Evolutionary conservation across 1,284 basidiomycete species (phyloP).

Genomic region (Ceratobasidium sp.): DNA sequence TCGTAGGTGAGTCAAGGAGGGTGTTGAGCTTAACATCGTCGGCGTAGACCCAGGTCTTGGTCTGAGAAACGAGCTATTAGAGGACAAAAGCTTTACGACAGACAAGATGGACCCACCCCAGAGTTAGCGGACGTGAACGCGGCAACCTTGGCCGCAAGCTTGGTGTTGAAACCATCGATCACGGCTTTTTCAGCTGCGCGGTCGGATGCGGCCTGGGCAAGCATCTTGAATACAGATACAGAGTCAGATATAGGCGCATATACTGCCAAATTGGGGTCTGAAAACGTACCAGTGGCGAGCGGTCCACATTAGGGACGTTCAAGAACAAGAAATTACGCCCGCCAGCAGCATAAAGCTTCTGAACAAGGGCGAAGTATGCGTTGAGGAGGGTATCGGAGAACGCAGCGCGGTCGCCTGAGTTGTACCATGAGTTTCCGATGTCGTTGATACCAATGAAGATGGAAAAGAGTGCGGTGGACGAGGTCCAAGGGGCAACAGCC

Average conservation of each 20-base stretch:
- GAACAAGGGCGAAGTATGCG: constrained; percentile 68
- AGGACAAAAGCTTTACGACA: not conserved
- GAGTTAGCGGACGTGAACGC: constrained; percentile 37
- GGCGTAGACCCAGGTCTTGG: constrained; percentile 42
- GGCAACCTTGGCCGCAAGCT: constrained; percentile 37
- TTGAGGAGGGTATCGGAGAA: constrained; percentile 64
- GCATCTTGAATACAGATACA: constrained; percentile 30
- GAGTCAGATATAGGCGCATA: not conserved
- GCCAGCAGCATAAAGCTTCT: constrained; percentile 64
- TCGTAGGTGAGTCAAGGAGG: constrained; percentile 41
- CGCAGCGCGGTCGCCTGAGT: constrained; percentile 59
- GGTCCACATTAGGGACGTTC: constrained; percentile 71
- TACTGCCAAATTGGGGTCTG: not conserved
- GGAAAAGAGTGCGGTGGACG: constrained; percentile 66
- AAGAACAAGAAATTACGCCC: constrained; percentile 73
- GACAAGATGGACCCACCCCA: constrained; percentile 10
- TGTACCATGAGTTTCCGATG: constrained; percentile 45
- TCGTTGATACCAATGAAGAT: constrained; percentile 69
- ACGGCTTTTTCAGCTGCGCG: constrained; percentile 40
- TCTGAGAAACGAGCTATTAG: constrained; percentile 1
- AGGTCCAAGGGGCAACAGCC: constrained; percentile 63
- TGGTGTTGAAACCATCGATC: constrained; percentile 44
- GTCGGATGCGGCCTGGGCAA: constrained; percentile 14
- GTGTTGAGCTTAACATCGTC: constrained; percentile 29
- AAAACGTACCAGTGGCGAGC: constrained; percentile 60